These are phyloP conservation scores for Pseudopyrenochaeta lycopersici DNA, from an alignment of 2,329 filamentous ascomycete genomes.

Conservation along the genomic window DNA sequence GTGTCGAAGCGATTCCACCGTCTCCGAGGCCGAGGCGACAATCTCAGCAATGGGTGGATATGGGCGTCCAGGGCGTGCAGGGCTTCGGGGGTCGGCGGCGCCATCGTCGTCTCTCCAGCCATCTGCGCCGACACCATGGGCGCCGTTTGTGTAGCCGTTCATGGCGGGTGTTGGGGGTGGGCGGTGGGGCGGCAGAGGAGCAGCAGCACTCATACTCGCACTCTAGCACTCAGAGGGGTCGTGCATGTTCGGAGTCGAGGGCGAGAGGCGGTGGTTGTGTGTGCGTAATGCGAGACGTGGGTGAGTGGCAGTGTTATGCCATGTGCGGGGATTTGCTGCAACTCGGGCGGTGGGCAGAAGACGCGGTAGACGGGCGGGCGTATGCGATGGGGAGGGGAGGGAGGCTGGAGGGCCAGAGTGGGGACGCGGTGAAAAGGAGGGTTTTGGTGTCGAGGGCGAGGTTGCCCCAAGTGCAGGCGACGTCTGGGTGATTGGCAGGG, in stretches of 20 bases:
- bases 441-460: no score
- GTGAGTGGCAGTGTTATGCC: slow-evolving; percentile 6
- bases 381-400: slow-evolving; percentile 1
- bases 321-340: slow-evolving; percentile 10
- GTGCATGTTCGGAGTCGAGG: slow-evolving; percentile 33
- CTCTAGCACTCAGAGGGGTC: slow-evolving; percentile 26
- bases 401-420: neutral
- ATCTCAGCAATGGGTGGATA: slow-evolving; percentile 56
- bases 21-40: slow-evolving; percentile 49
- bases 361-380: neutral
- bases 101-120: slow-evolving; percentile 37
- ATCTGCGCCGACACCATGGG: no score
- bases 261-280: slow-evolving; percentile 1
- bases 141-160: slow-evolving; percentile 41
- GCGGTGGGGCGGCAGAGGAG: slow-evolving; percentile 44
- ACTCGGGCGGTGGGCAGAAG: slow-evolving; percentile 5
- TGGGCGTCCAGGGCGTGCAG: slow-evolving; percentile 29
- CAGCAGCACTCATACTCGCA: slow-evolving; percentile 52
- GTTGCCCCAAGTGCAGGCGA: slow-evolving; percentile 8
- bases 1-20: slow-evolving; percentile 39
- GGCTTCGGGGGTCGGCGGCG: slow-evolving; percentile 25
- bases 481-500: slow-evolving; percentile 5
- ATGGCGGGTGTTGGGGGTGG: slow-evolving; percentile 34
- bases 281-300: slow-evolving; percentile 13
- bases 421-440: neutral